Conservation (phyloP, 495 filamentous ascomycete genomes). For the Neurospora sp. region DNA sequence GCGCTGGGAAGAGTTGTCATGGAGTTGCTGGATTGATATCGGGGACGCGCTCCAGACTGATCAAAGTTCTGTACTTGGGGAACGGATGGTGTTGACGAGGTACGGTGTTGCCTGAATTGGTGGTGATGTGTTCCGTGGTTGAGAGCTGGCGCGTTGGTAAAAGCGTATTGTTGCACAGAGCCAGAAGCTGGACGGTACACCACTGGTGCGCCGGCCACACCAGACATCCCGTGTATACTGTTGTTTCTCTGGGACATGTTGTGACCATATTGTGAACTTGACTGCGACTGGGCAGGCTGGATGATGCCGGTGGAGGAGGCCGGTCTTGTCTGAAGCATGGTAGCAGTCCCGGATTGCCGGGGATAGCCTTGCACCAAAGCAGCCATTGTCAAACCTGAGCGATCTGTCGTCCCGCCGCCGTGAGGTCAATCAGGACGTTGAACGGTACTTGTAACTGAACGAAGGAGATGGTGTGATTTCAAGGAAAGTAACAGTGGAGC, state of each 20-base stretch:
- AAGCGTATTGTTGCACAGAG: slow-evolving; percentile 76
- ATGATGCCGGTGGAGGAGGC: slow-evolving; percentile 60
- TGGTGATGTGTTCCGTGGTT: slow-evolving; percentile 50
- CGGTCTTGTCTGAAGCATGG: slow-evolving; percentile 73
- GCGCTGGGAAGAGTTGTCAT: slow-evolving; percentile 30
- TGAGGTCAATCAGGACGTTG: not conserved
- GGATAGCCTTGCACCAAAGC: slow-evolving; percentile 86
- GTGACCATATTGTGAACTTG: slow-evolving; percentile 45
- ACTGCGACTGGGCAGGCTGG: slow-evolving; percentile 40
- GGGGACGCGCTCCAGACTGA: slow-evolving; percentile 37
- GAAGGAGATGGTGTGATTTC: not conserved
- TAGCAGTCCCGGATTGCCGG: slow-evolving; percentile 67
- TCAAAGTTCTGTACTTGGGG: slow-evolving; percentile 42
- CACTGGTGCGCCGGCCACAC: slow-evolving; percentile 37
- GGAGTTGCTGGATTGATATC: slow-evolving; percentile 53
- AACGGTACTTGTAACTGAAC: not conserved
- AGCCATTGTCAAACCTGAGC: slow-evolving; percentile 52
- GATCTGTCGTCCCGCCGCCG: not conserved
- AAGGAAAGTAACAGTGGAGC: not conserved
- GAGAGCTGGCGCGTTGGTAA: slow-evolving; percentile 64
- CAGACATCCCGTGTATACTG: slow-evolving; percentile 47
- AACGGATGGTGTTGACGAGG: slow-evolving; percentile 55
- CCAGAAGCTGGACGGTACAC: slow-evolving; percentile 63
- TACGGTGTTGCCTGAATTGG: slow-evolving; percentile 57
- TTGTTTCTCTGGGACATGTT: slow-evolving; percentile 51